Base-by-base conservation (phyloP, 139 green algal genomes). In the Picochlorum sp. region DNA sequence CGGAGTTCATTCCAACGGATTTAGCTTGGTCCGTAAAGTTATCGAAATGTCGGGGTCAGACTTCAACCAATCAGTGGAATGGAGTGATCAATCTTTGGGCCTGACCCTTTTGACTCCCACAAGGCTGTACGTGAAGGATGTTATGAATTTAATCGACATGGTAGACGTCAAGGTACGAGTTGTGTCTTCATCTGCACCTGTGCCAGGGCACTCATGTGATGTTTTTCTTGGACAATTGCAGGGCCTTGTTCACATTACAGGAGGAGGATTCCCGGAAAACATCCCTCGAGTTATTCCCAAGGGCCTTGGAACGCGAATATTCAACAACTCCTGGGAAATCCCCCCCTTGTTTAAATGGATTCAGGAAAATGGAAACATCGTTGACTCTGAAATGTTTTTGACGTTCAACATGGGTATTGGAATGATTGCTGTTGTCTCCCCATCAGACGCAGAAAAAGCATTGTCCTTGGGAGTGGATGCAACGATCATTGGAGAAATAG, bases 381-480 rank as follows among this genome's bases (percentile, higher is more conserved):
- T 70, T 2, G 76, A 88, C 3, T 63, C 71, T 3, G 93, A 98
- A 79, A 98, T 98, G 92, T 88, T 87, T 68, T 80, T 88, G 26
- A 98, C 94, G 1, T 98, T 98, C 86, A 98, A 98, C 83, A 91
- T 96, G 84, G 92, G 92, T 13, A 79, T 98, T 31, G 92, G 92
- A 44, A 87, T 98, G 78, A 70, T 97, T 11, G 62, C 90, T 34
- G 82, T 98, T 18, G 83, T 97, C 49, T 62, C 74, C 1, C 38
- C 56, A 4, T 54, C 45, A 2, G 47, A 88, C 14, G 87, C 85
- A 9, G 79, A 80, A 7, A 62, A 52, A 24, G 72, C 69, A 4
- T 50, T 78, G 62, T 45, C 63, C 4, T 56, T 59, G 21, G 68
- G 59, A 14, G 14, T 60, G 6, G 73, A 51, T 26, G 68, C 64